Evolutionary conservation across 179 eudicot species (phyloP), one percentile per base, ranked within the genome.

Genomic region (Corrigiola litoralis): DNA sequence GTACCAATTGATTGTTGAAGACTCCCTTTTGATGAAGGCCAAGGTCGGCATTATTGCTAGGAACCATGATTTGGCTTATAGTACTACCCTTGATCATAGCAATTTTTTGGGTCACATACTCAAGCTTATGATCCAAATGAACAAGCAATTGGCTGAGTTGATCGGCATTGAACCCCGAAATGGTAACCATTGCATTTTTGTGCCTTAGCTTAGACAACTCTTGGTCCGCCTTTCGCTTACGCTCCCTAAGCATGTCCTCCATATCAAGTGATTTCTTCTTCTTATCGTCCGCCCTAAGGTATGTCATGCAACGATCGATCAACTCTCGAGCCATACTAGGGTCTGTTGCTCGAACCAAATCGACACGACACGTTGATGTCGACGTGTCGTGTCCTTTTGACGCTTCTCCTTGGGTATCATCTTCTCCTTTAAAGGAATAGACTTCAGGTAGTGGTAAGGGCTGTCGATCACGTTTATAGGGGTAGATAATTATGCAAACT

Each of bases 401-500:
- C n/a, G 24, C 2, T 11, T 24, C 3, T 3, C 21, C 1, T 31
- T 17, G 17, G 61, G 0, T 6, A 18, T 17, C 8, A 4, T 42
- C 69, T 0, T 34, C 55, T 1, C 49, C 48, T n/a, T 54, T 40
- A 4, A 52, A 58, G 27, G 75, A 50, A 11, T 75, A 76, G 0
- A 70, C 65, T 14, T 76, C 82, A 0, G 81, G 65, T 25, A 61
- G 71, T n/a, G n/a, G n/a, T 0, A 29, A 36, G 1, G 13, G 16
- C 4, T 40, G 31, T 4, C 18, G 3, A 6, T 18, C 61, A 14
- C 58, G 47, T 4, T 38, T 45, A 20, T 24, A 59, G 1, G 81
- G 85, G 47, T 77, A 78, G 29, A 86, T 67, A 36, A 86, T 69
- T 34, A 79, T 55, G 67, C 89, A 80, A 14, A 70, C 55, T 4